Conservation (phyloP, 805 yeast species). For the Ascoidea rubescens region DNA sequence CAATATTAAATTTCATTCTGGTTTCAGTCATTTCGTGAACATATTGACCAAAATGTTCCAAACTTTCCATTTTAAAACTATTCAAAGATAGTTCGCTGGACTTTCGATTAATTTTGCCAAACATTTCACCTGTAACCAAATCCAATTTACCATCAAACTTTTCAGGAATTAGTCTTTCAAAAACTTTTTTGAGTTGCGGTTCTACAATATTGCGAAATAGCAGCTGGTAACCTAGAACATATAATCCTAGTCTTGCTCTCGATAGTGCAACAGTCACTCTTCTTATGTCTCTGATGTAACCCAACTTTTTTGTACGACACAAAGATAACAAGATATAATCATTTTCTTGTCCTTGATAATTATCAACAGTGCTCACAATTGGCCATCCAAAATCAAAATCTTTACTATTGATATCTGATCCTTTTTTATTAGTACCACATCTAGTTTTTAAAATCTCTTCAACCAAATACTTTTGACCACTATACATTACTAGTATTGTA, state of each 20-base stretch:
- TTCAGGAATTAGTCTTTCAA: constrained; percentile 2
- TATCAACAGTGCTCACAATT: constrained; percentile 15
- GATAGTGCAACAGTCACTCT: constrained; percentile 16
- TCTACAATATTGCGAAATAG: background rate
- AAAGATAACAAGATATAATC: constrained; percentile 22
- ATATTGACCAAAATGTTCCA: background rate
- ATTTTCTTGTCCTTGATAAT: constrained; percentile 16
- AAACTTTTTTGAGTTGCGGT: background rate
- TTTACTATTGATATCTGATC: constrained; percentile 1
- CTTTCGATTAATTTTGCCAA: background rate
- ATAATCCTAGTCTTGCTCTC: constrained; percentile 21
- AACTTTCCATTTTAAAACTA: background rate
- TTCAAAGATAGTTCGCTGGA: background rate
- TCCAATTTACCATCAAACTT: constrained; percentile 17
- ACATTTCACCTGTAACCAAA: constrained; percentile 22
- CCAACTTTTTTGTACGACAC: constrained; percentile 18
- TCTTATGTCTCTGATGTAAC: constrained; percentile 14
- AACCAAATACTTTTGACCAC: constrained; percentile 27
- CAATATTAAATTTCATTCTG: background rate
- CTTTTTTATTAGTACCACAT: constrained; percentile 12
- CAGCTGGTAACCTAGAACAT: constrained; percentile 15
- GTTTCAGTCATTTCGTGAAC: background rate
- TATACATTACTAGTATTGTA: constrained; percentile 24
- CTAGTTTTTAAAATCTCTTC: constrained; percentile 23
- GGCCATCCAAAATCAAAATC: constrained; percentile 18